Evolutionary conservation across 1,139 yeast species (phyloP).

Genomic region (Saccharomyces hybrid): DNA sequence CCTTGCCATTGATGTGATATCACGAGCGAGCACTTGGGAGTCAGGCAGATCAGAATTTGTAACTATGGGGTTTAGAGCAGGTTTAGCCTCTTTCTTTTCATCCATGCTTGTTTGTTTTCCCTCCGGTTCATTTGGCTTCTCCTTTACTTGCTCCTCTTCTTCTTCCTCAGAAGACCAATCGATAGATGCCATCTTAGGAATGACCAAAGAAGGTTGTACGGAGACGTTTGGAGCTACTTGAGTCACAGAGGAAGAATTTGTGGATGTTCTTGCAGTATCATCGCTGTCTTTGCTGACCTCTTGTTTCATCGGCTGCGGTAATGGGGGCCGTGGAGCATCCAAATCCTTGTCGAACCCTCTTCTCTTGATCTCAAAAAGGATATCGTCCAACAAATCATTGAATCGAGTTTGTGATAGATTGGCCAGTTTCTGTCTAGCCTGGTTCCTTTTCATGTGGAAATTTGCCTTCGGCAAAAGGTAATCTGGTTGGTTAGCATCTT

Average conservation of each 20-base stretch:
- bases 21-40: conserved; percentile 1
- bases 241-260: neutral
- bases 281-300: neutral
- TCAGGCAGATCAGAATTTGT: neutral
- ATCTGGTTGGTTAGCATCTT: conserved; percentile 47
- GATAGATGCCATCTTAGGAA: conserved; percentile 69
- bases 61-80: neutral
- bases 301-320: neutral
- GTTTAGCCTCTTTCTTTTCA: conserved; percentile 1
- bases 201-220: conserved; percentile 52
- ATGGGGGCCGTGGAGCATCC: neutral
- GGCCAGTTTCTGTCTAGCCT: conserved; percentile 88
- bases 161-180: conserved; percentile 83
- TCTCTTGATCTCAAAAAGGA: conserved; percentile 77
- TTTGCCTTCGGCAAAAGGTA: conserved; percentile 59
- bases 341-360: conserved; percentile 43
- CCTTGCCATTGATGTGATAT: neutral
- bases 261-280: neutral
- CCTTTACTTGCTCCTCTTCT: conserved; percentile 29
- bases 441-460: conserved; percentile 90
- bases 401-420: conserved; percentile 75
- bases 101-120: neutral
- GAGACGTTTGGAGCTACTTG: conserved; percentile 5
- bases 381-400: conserved; percentile 85
- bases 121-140: neutral